Evolutionary conservation across 331 rosid genomes (phyloP), one percentile per base, ranked within the genome.

Genomic region (Telfairia occidentalis): DNA sequence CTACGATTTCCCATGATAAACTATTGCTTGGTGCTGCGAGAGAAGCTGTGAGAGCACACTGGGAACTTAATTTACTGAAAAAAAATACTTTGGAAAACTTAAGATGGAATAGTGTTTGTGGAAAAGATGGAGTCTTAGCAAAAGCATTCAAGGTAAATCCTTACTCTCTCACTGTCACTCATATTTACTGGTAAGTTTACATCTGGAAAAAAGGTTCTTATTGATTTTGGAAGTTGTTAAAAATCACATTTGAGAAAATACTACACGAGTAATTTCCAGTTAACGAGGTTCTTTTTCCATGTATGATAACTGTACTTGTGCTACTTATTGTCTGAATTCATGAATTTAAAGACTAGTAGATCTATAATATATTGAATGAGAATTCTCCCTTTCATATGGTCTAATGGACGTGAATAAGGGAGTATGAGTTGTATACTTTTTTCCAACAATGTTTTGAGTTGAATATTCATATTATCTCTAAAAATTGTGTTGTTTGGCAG

Each of bases 1-100:
- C 99, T 78, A 92, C 99, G 49, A 81, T 95, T 92, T 95, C 99
- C 53, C 99, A 95, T 37, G 99, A 95, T 80, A 95, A 89, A 80
- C 82, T 95, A 65, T 82, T 95, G 86, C 97, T 95, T 84, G 99
- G 99, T 61, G 99, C 97, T 23, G 96, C 99, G 16, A 89, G 97
- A 83, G 99, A 92, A 84, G 99, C 99, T 3, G 97, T 95, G 40
- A 87, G 86, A 85, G 97, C 99, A 15, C 93, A 86, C 61, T 95
- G 99, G 99, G 97, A 95, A 78, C 86, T 95, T 75, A 85, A 89
- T 85, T 84, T 95, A 78, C 89, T 87, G 59, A 95, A 81, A 88
- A 95, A 90, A 32, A 89, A 92, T 79, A 87, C 92, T 52, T 59
- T 55, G 23, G 89, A 85, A 81, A 95, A 92, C 87, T 85, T 95